Percentiles rank a stretch among this genome's conserved stretches.
These are phyloP conservation scores for Elongisporangium anandrum DNA, from an alignment of 352 stramenopile species.

Conservation along the genomic window DNA sequence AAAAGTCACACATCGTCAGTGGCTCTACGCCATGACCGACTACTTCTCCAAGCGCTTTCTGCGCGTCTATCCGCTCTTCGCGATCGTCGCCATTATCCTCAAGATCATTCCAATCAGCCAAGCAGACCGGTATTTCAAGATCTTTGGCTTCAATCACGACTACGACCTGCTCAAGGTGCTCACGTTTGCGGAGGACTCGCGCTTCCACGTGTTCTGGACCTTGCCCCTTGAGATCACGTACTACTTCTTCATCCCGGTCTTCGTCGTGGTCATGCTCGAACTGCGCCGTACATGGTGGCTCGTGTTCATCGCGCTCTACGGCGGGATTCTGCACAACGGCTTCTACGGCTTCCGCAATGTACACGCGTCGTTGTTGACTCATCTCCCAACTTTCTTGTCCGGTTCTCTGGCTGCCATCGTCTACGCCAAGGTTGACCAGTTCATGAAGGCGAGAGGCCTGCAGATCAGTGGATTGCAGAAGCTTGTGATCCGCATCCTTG, in stretches of 20 bases:
- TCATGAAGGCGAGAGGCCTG: slow-evolving; percentile 12
- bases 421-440: slow-evolving; percentile 13
- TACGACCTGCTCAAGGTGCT: slow-evolving; percentile 35
- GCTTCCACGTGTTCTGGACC: slow-evolving; percentile 47
- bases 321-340: slow-evolving; percentile 15
- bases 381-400: no score
- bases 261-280: slow-evolving; percentile 16
- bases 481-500: slow-evolving; percentile 11
- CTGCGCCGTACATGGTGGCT: slow-evolving; percentile 20
- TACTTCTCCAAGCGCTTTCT: slow-evolving; percentile 43
- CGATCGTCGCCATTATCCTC: slow-evolving; percentile 23
- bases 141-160: slow-evolving; percentile 17
- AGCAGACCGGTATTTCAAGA: slow-evolving; percentile 22
- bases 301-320: slow-evolving; percentile 9
- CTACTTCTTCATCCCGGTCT: slow-evolving; percentile 37
- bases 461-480: no score
- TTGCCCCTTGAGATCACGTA: slow-evolving; percentile 39
- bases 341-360: slow-evolving; percentile 12
- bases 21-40: slow-evolving; percentile 26
- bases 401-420: no score
- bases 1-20: slow-evolving; percentile 13
- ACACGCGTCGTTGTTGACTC: slow-evolving; percentile 18
- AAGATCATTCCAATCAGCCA: slow-evolving; percentile 20
- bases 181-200: slow-evolving; percentile 22
- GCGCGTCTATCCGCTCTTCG: slow-evolving; percentile 46